These are phyloP conservation scores for Ammopiptanthus mongolicus DNA, from an alignment of 306 rosid genomes.

Conservation along the genomic window DNA sequence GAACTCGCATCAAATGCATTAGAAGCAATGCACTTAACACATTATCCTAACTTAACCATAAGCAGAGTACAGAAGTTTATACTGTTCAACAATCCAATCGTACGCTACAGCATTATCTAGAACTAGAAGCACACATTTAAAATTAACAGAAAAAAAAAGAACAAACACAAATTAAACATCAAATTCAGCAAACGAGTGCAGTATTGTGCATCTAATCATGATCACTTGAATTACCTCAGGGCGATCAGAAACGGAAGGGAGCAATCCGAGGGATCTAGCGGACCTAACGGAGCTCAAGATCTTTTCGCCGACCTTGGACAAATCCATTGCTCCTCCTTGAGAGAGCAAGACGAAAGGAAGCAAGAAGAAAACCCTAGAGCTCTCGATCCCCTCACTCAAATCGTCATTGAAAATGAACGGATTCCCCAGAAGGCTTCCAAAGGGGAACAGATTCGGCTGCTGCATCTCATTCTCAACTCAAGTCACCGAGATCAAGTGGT, in stretches of 20 bases:
- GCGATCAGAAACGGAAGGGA: conserved; percentile 81
- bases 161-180: neutral
- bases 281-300: conserved; percentile 96
- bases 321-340: conserved; percentile 96
- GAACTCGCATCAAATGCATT: neutral
- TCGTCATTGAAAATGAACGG: conserved; percentile 74
- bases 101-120: conserved; percentile 9
- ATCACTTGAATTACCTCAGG: conserved; percentile 62
- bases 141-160: neutral
- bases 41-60: conserved; percentile 11
- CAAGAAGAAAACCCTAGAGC: conserved; percentile 78
- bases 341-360: conserved; percentile 78
- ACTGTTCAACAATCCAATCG: neutral
- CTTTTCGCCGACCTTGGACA: conserved; percentile 92
- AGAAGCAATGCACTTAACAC: conserved; percentile 6
- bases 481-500: conserved; percentile 35
- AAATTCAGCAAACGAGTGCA: neutral
- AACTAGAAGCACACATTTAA: neutral
- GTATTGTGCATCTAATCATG: neutral
- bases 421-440: conserved; percentile 72
- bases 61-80: neutral
- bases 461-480: conserved; percentile 51
- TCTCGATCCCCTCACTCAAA: conserved; percentile 79
- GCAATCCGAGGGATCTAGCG: conserved; percentile 90
- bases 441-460: conserved; percentile 91